Percentiles rank a stretch among this genome's conserved stretches.
Evolutionary conservation across 2,329 filamentous ascomycete genomes (phyloP).

Genomic region (Didymella segeticola): DNA sequence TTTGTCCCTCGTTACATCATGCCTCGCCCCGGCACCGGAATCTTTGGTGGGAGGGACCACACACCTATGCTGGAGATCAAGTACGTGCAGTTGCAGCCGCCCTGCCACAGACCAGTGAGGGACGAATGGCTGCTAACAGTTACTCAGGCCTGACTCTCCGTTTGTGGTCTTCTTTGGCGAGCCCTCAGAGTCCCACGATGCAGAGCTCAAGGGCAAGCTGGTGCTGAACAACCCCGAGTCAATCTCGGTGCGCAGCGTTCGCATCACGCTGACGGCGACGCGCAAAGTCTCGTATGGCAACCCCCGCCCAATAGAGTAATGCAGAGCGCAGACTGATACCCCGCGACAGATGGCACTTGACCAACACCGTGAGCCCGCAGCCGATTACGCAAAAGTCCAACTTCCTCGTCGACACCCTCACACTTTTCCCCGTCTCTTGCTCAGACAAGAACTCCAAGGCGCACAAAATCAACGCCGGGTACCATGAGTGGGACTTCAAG

Average conservation of each 20-base stretch:
- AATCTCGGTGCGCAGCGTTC: constrained; percentile 56
- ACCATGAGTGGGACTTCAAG: constrained; percentile 59
- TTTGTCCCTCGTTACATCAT: constrained; percentile 29
- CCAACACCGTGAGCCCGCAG: constrained; percentile 49
- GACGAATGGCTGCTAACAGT: background rate
- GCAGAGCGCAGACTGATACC: constrained; percentile 20
- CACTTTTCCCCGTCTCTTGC: constrained; percentile 50
- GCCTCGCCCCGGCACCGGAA: constrained; percentile 42
- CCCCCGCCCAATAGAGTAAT: constrained; percentile 2
- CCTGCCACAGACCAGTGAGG: background rate
- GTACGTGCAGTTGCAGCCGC: constrained; percentile 34
- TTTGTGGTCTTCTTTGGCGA: constrained; percentile 60
- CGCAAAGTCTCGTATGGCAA: constrained; percentile 54
- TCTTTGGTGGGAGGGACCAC: constrained; percentile 43
- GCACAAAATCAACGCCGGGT: constrained; percentile 58
- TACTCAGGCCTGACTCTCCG: constrained; percentile 52
- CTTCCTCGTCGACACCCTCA: constrained; percentile 55
- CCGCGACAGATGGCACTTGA: constrained; percentile 43
- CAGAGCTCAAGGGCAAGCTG: constrained; percentile 56
- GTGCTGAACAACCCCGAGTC: constrained; percentile 56
- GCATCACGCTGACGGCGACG: constrained; percentile 56
- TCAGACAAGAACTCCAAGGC: constrained; percentile 47
- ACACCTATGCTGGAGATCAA: constrained; percentile 53
- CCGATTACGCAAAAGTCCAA: constrained; percentile 55
- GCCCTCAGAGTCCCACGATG: constrained; percentile 53